These are phyloP conservation scores for Ustilago hordei DNA, from an alignment of 1,284 basidiomycete species.

Conservation along the genomic window DNA sequence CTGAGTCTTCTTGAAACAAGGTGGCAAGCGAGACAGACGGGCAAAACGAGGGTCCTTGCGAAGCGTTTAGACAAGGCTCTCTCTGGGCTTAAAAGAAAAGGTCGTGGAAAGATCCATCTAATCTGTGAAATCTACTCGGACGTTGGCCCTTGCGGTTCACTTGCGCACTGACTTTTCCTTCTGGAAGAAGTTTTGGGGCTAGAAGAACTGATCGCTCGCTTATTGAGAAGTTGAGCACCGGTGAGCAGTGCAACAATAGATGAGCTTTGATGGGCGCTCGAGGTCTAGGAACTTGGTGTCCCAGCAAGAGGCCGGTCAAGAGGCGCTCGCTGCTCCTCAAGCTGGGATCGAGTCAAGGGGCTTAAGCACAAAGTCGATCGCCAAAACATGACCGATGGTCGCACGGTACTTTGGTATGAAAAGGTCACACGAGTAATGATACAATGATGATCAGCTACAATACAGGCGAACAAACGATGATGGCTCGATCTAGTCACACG, in stretches of 20 bases:
- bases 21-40: conserved; percentile 5
- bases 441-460: not conserved
- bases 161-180: not conserved
- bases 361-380: not conserved
- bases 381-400: conserved; percentile 9
- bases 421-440: too few relatives aligned
- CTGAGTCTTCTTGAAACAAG: not conserved
- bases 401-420: not conserved
- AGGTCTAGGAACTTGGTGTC: not conserved
- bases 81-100: not conserved
- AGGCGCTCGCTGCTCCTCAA: not conserved
- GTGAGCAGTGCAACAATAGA: not conserved
- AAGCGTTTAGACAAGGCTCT: conserved; percentile 5
- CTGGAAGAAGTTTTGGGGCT: not conserved
- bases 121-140: not conserved
- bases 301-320: not conserved
- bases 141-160: not conserved
- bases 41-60: conserved; percentile 24
- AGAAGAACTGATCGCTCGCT: not conserved
- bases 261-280: not conserved
- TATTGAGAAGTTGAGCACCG: not conserved
- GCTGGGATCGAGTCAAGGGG: not conserved
- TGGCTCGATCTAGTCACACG: conserved; percentile 1
- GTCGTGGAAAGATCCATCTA: not conserved
- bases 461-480: not conserved